Evolutionary conservation across 805 yeast species (phyloP).

Genomic region (Danielia reshetovae): DNA sequence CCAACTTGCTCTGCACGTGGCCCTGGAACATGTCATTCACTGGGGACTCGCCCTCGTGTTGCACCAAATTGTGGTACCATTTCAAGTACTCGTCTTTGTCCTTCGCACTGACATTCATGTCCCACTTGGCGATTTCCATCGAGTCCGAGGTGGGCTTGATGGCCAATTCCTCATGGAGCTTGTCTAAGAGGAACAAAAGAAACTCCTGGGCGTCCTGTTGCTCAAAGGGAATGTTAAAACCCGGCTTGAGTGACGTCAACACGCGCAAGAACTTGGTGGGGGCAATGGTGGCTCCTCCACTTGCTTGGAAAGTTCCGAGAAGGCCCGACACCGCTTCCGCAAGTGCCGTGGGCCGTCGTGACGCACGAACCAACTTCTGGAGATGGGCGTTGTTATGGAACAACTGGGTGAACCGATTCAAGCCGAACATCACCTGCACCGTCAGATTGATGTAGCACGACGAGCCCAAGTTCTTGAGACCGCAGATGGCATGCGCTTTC

Average conservation of each 20-base stretch:
- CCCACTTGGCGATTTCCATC: slow-evolving; percentile 27
- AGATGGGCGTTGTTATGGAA: slow-evolving; percentile 22
- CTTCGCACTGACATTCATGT: slow-evolving; percentile 24
- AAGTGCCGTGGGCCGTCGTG: slow-evolving; percentile 15
- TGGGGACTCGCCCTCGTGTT: slow-evolving; percentile 62
- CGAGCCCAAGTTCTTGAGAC: slow-evolving; percentile 64
- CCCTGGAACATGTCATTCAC: slow-evolving; percentile 68
- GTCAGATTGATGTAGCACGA: slow-evolving; percentile 77
- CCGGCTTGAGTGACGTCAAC: slow-evolving; percentile 55
- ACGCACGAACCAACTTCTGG: not conserved
- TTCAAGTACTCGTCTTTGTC: slow-evolving; percentile 51
- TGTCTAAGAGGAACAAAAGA: slow-evolving; percentile 59
- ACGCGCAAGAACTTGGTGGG: slow-evolving; percentile 60
- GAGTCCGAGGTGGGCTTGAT: slow-evolving; percentile 20
- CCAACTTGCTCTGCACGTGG: slow-evolving; percentile 60
- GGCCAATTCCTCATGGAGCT: slow-evolving; percentile 62
- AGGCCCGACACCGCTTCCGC: slow-evolving; percentile 51
- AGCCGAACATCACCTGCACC: slow-evolving; percentile 64
- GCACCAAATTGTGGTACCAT: slow-evolving; percentile 54
- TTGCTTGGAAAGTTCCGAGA: slow-evolving; percentile 53
- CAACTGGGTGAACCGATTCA: slow-evolving; percentile 45
- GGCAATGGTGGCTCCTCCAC: slow-evolving; percentile 59
- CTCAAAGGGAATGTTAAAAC: slow-evolving; percentile 63
- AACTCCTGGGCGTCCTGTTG: slow-evolving; percentile 85
- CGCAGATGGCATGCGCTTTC: slow-evolving; percentile 51